Evolutionary conservation across 2,329 filamentous ascomycete species (phyloP), one percentile per base, ranked within the genome.

Genomic region (Penicillium crustosum): DNA sequence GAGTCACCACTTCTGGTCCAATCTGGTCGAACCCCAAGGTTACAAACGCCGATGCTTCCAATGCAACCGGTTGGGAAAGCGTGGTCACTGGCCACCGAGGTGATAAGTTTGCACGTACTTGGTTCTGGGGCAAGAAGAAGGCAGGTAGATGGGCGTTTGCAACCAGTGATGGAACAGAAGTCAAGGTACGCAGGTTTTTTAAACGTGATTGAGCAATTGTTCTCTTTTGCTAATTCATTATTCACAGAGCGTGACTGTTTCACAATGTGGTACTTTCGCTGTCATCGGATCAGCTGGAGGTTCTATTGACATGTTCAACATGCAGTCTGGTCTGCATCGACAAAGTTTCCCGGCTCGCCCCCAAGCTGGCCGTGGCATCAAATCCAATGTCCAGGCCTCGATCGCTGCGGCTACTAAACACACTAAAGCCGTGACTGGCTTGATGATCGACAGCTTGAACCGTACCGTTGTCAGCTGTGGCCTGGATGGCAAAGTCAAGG

Each of bases 91-190:
- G 92, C 10, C 95, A 99, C 72, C 88, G 88, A 69, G 86, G 89
- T 51, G 93, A 97, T 69, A 83, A 87, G 44, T 90, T 85, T 70
- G 94, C 92, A 19, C 86, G 94, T 53, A 97, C 94, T 1, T 99
- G 94, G 94, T 97, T 97, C 77, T 97, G 94, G 93, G 94, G 93
- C 6, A 88, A 91, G 56, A 97, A 95, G 76, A 87, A 89, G 67
- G 93, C 94, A 49, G 94, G 94, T 12, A 84, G 94, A 62, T 99
- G 94, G 94, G 89, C 90, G 0, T 91, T 99, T 66, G 87, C 90
- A 63, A 97, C 93, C 0, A 85, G 89, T 41, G 94, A 99, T 75
- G 85, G 85, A 19, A 84, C 86, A n/a, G 85, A 91, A 68, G 93
- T 96, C 36, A 83, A 79, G 58, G 77, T 79, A 69, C 55, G 73